A percentile compares a stretch with the other conserved stretches of the same genome.
phyloP scores from a whole-genome alignment of 352 stramenopile species.

The Pseudoperonospora humuli region DNA sequence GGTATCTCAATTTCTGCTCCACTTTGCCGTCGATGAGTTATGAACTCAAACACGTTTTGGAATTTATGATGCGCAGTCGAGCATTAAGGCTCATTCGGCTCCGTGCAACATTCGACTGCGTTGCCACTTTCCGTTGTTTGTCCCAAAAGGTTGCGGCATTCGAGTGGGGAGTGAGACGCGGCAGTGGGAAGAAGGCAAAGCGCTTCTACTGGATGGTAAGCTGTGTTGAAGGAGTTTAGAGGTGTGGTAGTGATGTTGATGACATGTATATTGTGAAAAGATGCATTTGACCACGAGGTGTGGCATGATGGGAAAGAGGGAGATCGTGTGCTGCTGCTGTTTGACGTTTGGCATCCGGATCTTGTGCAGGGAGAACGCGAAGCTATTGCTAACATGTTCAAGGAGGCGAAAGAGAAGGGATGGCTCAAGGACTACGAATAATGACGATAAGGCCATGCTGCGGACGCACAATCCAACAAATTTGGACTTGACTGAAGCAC shows the following conservation, averaged over 20 bases:
- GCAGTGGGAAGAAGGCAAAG: constrained; percentile 72
- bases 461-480: too few species aligned
- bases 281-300: constrained; percentile 79
- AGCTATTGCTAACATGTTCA: constrained; percentile 62
- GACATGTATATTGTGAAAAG: constrained; percentile 17
- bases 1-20: background rate
- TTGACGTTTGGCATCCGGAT: constrained; percentile 78
- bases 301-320: constrained; percentile 57
- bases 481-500: too few species aligned
- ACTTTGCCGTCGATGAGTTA: too few species aligned
- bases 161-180: constrained; percentile 83
- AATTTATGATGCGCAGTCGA: constrained; percentile 32
- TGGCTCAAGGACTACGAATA: constrained; percentile 61
- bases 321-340: constrained; percentile 80
- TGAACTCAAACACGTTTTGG: too few species aligned
- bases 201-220: constrained; percentile 81
- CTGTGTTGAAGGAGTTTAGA: too few species aligned
- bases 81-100: constrained; percentile 89
- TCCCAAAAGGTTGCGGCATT: constrained; percentile 87
- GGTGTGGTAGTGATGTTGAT: background rate
- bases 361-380: constrained; percentile 48
- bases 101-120: constrained; percentile 94
- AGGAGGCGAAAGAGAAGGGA: constrained; percentile 60
- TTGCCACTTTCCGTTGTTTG: constrained; percentile 91
- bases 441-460: too few species aligned